These are phyloP conservation scores for Umbelopsis sp. DNA, from an alignment of 192 early-diverging fungal species.

Conservation along the genomic window DNA sequence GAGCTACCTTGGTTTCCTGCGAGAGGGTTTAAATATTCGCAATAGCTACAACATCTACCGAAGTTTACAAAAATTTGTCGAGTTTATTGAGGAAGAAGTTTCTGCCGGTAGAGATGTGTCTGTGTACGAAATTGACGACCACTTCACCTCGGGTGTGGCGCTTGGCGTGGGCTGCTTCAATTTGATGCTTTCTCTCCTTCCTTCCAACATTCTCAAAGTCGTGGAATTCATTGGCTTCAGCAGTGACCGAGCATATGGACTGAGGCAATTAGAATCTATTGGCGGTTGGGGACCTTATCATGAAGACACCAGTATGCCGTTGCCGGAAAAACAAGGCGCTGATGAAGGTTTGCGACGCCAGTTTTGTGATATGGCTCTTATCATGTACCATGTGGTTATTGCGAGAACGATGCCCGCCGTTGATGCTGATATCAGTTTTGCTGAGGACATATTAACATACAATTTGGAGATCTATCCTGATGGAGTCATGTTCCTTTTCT, in stretches of 20 bases:
- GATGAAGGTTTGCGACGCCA: slow-evolving; percentile 73
- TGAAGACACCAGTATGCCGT: slow-evolving; percentile 25
- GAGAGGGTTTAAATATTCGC: slow-evolving; percentile 79
- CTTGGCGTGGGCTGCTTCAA: slow-evolving; percentile 81
- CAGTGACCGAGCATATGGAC: slow-evolving; percentile 74
- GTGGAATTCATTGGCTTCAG: slow-evolving; percentile 86
- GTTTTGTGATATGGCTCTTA: slow-evolving; percentile 74
- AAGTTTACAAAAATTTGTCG: slow-evolving; percentile 53
- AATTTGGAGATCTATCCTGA: slow-evolving; percentile 63
- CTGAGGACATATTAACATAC: slow-evolving; percentile 56
- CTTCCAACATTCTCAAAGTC: slow-evolving; percentile 68
- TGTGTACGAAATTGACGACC: slow-evolving; percentile 69
- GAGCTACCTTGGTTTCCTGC: slow-evolving; percentile 73
- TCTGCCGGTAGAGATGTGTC: slow-evolving; percentile 48
- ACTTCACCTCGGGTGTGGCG: slow-evolving; percentile 81
- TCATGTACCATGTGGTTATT: slow-evolving; percentile 79
- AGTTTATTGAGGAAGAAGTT: slow-evolving; percentile 51
- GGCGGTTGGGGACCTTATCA: slow-evolving; percentile 67
- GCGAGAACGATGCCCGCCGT: slow-evolving; percentile 68
- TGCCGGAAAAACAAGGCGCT: slow-evolving; percentile 38
- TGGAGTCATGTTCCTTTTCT: slow-evolving; percentile 74
- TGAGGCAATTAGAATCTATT: slow-evolving; percentile 70
- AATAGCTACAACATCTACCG: slow-evolving; percentile 68
- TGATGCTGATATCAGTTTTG: slow-evolving; percentile 68
- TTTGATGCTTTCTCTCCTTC: slow-evolving; percentile 77